These are phyloP conservation scores for Naganishia albida DNA, from an alignment of 1,284 basidiomycete species.

Conservation along the genomic window DNA sequence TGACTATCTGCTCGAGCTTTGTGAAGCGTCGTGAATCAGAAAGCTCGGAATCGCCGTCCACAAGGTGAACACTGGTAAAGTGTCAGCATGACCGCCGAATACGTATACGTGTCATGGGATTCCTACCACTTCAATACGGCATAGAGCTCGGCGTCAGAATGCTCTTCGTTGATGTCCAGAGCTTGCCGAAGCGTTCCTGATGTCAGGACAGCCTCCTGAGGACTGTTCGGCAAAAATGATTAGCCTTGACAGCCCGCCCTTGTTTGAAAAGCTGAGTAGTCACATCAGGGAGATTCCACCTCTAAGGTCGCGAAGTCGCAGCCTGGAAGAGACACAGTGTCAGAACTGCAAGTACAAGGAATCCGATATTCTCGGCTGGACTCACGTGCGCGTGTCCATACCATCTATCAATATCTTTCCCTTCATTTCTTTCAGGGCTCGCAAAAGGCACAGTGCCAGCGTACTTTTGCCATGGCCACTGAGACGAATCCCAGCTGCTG, in stretches of 20 bases:
- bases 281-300: conserved; percentile 12
- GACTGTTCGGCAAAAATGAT: conserved; percentile 12
- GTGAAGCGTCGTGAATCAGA: conserved; percentile 35
- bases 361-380: conserved; percentile 59
- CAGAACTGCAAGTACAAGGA: conserved; percentile 53
- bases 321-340: neutral
- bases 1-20: conserved; percentile 56
- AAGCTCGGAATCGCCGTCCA: neutral
- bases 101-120: too few species aligned
- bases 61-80: conserved; percentile 3
- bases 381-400: conserved; percentile 57
- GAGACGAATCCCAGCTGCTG: neutral
- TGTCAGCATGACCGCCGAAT: neutral
- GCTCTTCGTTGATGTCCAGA: conserved; percentile 19
- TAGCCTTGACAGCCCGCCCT: neutral
- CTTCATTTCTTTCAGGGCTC: conserved; percentile 64
- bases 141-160: conserved; percentile 8
- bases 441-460: conserved; percentile 68
- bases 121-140: conserved; percentile 6
- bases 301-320: conserved; percentile 4
- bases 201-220: conserved; percentile 48
- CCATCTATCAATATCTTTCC: conserved; percentile 74
- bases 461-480: conserved; percentile 70
- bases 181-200: conserved; percentile 63
- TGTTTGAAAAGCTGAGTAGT: neutral